Evolutionary conservation across 1,139 yeast species (phyloP), one percentile per base, ranked within the genome.

Genomic region (Lodderomyces pseudojiufengensis): DNA sequence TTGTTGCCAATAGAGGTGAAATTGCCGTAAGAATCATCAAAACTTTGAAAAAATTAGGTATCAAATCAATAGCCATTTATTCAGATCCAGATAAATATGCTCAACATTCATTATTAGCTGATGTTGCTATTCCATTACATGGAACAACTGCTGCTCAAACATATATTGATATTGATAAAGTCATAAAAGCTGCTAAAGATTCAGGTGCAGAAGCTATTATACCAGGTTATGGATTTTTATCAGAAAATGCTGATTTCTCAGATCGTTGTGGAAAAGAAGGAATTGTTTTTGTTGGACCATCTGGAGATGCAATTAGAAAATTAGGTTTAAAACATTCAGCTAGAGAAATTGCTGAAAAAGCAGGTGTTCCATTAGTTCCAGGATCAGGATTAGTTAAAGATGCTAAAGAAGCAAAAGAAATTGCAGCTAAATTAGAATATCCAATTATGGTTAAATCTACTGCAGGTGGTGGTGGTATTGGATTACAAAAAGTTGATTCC

Each of bases 391-490:
- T 92, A 46, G 78, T 92, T 27, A 68, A 74, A 3, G 66, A 76
- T 42, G 72, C 87, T 6, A 72, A 72, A 14, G 95, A 85, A 51
- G 97, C 97, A 3, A 67, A 70, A 41, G 71, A 65, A 42, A 76
- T 82, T 45, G 97, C 97, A n/a, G 80, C 76, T 15, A 66, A 76
- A 48, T 70, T 92, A 38, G 87, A 80, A 44, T 92, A 86, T 53
- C 97, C 98, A 18, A 77, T 92, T 30, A 92, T 92, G 97, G 85
- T 92, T 37, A 92, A 92, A 63, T 84, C 95, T 14, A 90, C 97
- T 43, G 97, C 97, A 24, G 98, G 98, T 58, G 98, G 98, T 52
- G 98, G 98, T 59, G 98, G 98, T 62, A 92, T 90, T 53, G 98
- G 98, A 46, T 70, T 92, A 50, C 97, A 88, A 58, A 84, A 88